Evolutionary conservation across 2,329 filamentous ascomycete species (phyloP).

Genomic region (Xylariales sp.): DNA sequence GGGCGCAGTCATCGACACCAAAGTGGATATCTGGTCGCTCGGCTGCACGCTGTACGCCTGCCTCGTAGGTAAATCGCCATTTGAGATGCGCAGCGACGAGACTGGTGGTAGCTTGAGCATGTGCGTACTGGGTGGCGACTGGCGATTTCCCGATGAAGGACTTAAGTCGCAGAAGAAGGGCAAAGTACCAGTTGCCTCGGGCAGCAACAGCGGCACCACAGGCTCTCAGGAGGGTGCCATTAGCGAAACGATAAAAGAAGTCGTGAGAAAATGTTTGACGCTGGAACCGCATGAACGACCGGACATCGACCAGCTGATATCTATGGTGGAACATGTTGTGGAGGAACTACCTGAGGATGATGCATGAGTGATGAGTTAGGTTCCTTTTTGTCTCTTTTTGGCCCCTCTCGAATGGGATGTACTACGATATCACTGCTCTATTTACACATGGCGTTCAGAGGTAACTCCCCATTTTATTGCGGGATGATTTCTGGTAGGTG

Average conservation of each 20-base stretch:
- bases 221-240: constrained; percentile 51
- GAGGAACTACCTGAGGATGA: constrained; percentile 24
- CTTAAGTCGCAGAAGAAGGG: constrained; percentile 47
- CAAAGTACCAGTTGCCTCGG: constrained; percentile 31
- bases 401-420: too few species aligned
- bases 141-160: constrained; percentile 91
- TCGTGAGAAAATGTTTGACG: constrained; percentile 80
- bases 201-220: constrained; percentile 19
- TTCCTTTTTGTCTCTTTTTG: not conserved
- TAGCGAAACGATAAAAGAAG: constrained; percentile 77
- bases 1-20: constrained; percentile 85
- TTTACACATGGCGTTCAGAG: too few species aligned
- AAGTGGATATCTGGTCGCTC: constrained; percentile 96
- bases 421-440: too few species aligned
- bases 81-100: constrained; percentile 93
- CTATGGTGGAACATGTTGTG: constrained; percentile 26
- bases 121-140: constrained; percentile 89
- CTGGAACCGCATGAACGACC: constrained; percentile 87
- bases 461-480: too few species aligned
- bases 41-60: constrained; percentile 98
- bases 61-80: constrained; percentile 92
- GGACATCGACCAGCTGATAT: constrained; percentile 29
- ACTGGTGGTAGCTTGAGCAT: constrained; percentile 91
- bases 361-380: not conserved
- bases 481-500: too few species aligned